phyloP scores from a whole-genome alignment of 1,284 basidiomycete genomes.

The Phenoliferia sp. region DNA sequence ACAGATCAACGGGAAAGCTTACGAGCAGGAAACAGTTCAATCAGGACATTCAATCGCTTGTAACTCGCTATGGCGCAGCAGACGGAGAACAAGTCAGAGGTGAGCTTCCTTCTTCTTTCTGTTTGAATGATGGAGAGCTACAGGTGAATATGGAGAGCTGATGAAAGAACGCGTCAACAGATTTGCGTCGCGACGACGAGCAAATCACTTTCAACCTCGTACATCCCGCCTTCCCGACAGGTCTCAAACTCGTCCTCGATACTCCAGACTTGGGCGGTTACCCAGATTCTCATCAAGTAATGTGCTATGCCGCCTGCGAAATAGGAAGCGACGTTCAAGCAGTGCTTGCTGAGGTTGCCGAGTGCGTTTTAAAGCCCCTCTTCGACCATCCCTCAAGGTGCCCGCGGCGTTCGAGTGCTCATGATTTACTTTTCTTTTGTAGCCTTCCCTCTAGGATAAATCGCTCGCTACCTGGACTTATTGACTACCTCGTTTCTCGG shows the following conservation, averaged over 20 bases:
- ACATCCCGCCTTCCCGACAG: conserved; percentile 2
- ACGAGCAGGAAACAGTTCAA: conserved; percentile 26
- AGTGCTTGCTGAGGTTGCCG: conserved; percentile 17
- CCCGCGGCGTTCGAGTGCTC: too few species aligned
- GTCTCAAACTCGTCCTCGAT: conserved; percentile 20
- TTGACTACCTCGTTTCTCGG: conserved; percentile 23
- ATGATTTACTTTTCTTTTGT: not conserved
- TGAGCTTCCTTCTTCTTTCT: not conserved
- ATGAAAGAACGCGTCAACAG: not conserved
- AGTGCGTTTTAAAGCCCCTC: conserved; percentile 9
- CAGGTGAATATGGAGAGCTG: not conserved
- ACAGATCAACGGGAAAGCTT: conserved; percentile 22
- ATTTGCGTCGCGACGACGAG: conserved; percentile 14
- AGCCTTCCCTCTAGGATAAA: conserved; percentile 17
- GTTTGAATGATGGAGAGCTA: not conserved
- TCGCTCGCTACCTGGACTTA: conserved; percentile 24
- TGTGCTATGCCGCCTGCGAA: conserved; percentile 26
- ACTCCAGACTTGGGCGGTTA: conserved; percentile 29
- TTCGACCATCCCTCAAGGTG: too few species aligned
- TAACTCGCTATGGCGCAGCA: conserved; percentile 2
- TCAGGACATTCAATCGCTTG: conserved; percentile 6
- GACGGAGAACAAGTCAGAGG: conserved; percentile 7
- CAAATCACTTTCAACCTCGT: conserved; percentile 16
- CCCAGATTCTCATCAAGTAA: conserved; percentile 15
- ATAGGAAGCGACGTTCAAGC: conserved; percentile 8